Conservation (phyloP, 208 protist genomes). For the Phytomonas francai region DNA sequence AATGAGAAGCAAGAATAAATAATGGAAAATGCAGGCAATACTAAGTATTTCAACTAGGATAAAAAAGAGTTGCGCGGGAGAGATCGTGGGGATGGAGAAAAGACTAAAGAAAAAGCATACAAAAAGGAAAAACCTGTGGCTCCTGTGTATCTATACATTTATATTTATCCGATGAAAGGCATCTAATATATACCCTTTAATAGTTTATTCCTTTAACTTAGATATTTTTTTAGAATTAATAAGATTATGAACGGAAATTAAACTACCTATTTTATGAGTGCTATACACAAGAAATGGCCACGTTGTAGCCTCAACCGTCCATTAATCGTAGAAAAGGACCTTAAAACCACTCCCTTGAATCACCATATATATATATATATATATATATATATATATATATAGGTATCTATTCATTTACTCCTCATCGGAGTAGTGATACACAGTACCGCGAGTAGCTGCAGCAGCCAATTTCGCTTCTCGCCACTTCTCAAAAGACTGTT, state of each 20-base stretch:
- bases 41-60: slow-evolving; percentile 1
- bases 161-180: background rate
- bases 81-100: background rate
- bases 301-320: background rate
- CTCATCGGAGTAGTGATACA: background rate
- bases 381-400: slow-evolving; percentile 8
- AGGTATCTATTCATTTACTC: background rate
- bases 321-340: background rate
- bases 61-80: slow-evolving; percentile 1
- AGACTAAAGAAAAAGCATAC: slow-evolving; percentile 7
- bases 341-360: background rate
- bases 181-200: slow-evolving; percentile 6
- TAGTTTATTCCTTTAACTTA: slow-evolving; percentile 3
- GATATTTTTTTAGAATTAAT: background rate
- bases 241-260: slow-evolving; percentile 1
- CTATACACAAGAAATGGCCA: background rate
- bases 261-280: background rate
- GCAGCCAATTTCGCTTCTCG: slow-evolving; percentile 60
- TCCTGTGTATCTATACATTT: background rate
- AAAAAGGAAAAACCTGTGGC: slow-evolving; percentile 1
- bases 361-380: background rate
- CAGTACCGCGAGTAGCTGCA: slow-evolving; percentile 11
- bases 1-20: slow-evolving; percentile 11
- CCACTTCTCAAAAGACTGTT: slow-evolving; percentile 77
- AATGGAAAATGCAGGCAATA: slow-evolving; percentile 8